Evolutionary conservation across 495 filamentous ascomycete genomes (phyloP).

Genomic region (Opeltia flavorubescens): DNA sequence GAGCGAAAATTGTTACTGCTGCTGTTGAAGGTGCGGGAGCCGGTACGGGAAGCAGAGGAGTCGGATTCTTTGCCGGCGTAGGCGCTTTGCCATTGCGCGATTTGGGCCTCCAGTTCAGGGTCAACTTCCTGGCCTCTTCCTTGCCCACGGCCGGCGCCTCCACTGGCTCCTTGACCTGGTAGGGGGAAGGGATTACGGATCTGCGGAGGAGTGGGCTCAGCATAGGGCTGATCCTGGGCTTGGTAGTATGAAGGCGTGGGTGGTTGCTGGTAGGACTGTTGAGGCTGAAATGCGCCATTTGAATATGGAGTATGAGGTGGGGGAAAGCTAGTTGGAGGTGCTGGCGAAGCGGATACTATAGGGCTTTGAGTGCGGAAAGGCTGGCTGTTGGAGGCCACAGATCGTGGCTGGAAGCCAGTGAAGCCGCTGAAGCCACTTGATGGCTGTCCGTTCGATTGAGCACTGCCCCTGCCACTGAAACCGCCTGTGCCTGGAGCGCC

Average conservation of each 20-base stretch:
- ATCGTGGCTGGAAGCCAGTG: constrained; percentile 48
- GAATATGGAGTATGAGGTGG: constrained; percentile 25
- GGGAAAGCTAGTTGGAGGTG: constrained; percentile 26
- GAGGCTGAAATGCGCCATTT: constrained; percentile 30
- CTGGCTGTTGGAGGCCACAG: constrained; percentile 36
- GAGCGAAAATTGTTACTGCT: constrained; percentile 15
- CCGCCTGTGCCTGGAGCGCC: constrained; percentile 23
- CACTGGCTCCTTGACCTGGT: constrained; percentile 31
- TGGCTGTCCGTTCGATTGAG: constrained; percentile 16
- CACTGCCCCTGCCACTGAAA: constrained; percentile 20
- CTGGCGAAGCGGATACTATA: constrained; percentile 28
- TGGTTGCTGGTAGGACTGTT: constrained; percentile 29
- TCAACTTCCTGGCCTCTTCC: constrained; percentile 43
- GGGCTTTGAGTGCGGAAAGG: constrained; percentile 29
- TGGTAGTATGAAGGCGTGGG: constrained; percentile 32
- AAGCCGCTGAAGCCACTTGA: constrained; percentile 28
- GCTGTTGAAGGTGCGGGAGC: constrained; percentile 14
- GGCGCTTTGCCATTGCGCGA: constrained; percentile 92
- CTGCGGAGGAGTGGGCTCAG: constrained; percentile 46
- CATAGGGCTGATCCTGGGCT: constrained; percentile 36
- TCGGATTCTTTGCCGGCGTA: constrained; percentile 51
- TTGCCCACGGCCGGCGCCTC: constrained; percentile 17
- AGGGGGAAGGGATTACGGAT: constrained; percentile 80
- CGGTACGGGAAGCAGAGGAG: constrained; percentile 20
- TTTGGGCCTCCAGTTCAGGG: constrained; percentile 80